These are phyloP conservation scores for Tolypocladium amazonense DNA, from an alignment of 2,329 filamentous ascomycete species.

Conservation along the genomic window DNA sequence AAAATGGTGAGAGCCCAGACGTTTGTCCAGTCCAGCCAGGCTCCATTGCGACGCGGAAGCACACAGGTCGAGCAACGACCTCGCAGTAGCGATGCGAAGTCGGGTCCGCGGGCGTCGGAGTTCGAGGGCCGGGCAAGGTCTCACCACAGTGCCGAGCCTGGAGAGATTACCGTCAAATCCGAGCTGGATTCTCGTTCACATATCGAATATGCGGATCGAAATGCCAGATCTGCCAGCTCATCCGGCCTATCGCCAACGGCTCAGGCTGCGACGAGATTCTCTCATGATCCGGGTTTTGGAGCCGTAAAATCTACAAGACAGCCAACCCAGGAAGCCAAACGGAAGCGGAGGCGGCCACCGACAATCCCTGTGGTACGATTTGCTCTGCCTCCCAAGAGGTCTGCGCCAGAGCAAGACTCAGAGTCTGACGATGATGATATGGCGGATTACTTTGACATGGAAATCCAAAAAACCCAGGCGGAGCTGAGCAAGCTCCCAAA, in stretches of 20 bases:
- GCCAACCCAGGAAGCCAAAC: constrained; percentile 3
- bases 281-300: neutral
- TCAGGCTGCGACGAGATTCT: neutral
- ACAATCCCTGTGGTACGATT: constrained; percentile 24
- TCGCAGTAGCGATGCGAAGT: constrained; percentile 42
- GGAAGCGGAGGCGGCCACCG: constrained; percentile 17
- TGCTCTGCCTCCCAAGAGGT: constrained; percentile 26
- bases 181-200: constrained; percentile 27
- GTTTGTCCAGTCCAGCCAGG: constrained; percentile 31
- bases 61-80: constrained; percentile 30
- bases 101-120: constrained; percentile 23
- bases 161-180: constrained; percentile 31
- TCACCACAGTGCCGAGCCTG: constrained; percentile 34
- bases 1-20: constrained; percentile 39
- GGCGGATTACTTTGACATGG: constrained; percentile 42
- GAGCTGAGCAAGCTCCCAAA: constrained; percentile 36
- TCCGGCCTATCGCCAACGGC: neutral
- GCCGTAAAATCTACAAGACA: neutral
- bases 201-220: neutral
- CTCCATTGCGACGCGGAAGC: constrained; percentile 25
- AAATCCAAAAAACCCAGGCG: constrained; percentile 40
- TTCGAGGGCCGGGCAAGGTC: constrained; percentile 25
- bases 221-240: neutral
- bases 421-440: constrained; percentile 50
- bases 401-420: constrained; percentile 19